Conservation (phyloP, 163 green algal species). For the Volvox carteri region DNA sequence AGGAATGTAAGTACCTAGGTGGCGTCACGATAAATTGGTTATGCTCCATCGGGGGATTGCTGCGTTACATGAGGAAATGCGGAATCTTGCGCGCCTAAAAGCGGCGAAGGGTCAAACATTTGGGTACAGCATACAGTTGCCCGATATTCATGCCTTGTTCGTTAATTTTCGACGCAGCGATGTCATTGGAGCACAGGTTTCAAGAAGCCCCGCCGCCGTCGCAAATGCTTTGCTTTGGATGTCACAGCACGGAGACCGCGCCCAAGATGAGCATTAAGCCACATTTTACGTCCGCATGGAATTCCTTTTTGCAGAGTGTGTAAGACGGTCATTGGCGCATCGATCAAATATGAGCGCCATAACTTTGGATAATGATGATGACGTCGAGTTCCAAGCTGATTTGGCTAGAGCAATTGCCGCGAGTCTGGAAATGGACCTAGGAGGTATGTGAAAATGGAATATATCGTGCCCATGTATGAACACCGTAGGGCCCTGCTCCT, state of each 20-base stretch:
- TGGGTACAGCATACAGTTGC: background rate
- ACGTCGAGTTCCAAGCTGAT: conserved; percentile 26
- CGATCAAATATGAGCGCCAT: background rate
- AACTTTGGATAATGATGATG: conserved; percentile 15
- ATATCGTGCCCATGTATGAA: no score
- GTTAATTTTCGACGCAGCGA: no score
- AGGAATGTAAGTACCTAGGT: no score
- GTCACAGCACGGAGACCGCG: no score
- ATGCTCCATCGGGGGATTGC: no score
- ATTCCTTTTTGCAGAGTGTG: background rate
- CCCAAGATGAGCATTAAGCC: no score
- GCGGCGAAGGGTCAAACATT: background rate
- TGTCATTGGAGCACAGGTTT: background rate
- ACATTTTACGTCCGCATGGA: no score
- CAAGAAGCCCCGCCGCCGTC: background rate
- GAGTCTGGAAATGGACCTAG: conserved; percentile 7
- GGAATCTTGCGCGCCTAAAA: conserved; percentile 16
- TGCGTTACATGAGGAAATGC: no score
- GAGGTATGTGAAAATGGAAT: background rate
- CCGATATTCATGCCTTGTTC: no score
- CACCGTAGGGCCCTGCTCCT: no score
- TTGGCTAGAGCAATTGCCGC: conserved; percentile 24
- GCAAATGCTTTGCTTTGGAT: background rate
- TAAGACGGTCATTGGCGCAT: background rate
- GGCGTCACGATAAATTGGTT: no score